Base-by-base conservation (phyloP, 1,139 yeast genomes). In the Chernovozyma sophiae-reginae region DNA sequence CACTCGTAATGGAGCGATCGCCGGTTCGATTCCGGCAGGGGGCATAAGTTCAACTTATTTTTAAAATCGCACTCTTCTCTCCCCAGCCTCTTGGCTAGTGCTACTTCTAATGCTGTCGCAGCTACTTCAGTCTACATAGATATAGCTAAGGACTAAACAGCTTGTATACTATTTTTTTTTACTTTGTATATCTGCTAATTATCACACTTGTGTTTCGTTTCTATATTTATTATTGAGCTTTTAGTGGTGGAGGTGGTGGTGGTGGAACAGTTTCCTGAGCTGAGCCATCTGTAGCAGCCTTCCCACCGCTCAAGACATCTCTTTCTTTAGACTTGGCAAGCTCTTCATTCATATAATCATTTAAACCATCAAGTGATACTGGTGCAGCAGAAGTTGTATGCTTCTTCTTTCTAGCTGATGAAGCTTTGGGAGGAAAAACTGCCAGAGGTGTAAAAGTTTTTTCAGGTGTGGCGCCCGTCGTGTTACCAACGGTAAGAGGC, bases 1-100 rank as follows among this genome's bases (percentile, higher is more conserved):
- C 74, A 68, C 72, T 65, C 72, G 72, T 66, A 68, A 68, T 68
- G 74, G 71, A 67, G 73, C 72, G 73, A 68, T 67, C 74, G 72
- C 60, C 73, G 73, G 74, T 68, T 68, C 74, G 70, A 68, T 62
- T 67, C 74, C 73, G 74, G 60, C 72, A 68, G 68, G 60, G 69
- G 73, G 73, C 73, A 66, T 17, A 29, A 33, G 31, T 43, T 46
- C 32, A 13, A 18, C 50, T 49, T 48, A 43, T 43, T 45, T 34
- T 35, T 36, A 32, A n/a, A 14, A n/a, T n/a, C n/a, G n/a, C n/a
- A n/a, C n/a, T n/a, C n/a, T n/a, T n/a, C n/a, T n/a, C n/a, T n/a
- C n/a, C n/a, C n/a, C n/a, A n/a, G n/a, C n/a, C n/a, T n/a, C n/a
- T n/a, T n/a, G n/a, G n/a, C n/a, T n/a, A n/a, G n/a, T n/a, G n/a